These are phyloP conservation scores for Ampelocalamus luodianensis DNA, from an alignment of 176 grass and related monocot species.

Conservation along the genomic window DNA sequence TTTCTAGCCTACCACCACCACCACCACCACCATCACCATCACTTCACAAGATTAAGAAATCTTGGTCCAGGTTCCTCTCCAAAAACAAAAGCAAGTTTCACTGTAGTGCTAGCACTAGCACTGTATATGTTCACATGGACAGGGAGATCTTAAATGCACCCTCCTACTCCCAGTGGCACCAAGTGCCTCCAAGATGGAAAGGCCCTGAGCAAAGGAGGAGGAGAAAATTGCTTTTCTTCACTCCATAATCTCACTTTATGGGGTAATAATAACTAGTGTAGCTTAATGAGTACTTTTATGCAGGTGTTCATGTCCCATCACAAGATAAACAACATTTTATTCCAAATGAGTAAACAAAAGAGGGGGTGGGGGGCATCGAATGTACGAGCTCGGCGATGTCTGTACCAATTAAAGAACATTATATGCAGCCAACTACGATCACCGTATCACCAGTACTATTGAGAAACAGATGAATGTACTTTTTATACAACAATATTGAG, in stretches of 20 bases:
- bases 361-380: not conserved
- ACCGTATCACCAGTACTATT: not conserved
- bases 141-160: slow-evolving; percentile 18
- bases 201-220: slow-evolving; percentile 6
- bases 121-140: slow-evolving; percentile 16
- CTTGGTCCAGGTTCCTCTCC: slow-evolving; percentile 21
- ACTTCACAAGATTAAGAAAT: slow-evolving; percentile 41
- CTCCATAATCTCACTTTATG: slow-evolving; percentile 2
- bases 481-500: not conserved
- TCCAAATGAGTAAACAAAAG: not conserved
- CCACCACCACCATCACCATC: not conserved
- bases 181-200: slow-evolving; percentile 25
- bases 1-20: slow-evolving; percentile 29
- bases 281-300: slow-evolving; percentile 6
- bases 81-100: slow-evolving; percentile 43
- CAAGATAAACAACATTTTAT: not conserved
- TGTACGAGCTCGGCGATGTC: slow-evolving; percentile 27
- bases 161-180: not conserved
- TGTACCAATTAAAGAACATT: slow-evolving; percentile 11
- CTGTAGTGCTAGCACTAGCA: not conserved
- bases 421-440: slow-evolving; percentile 1
- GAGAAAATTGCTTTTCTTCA: not conserved
- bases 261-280: slow-evolving; percentile 2
- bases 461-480: not conserved
- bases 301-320: slow-evolving; percentile 24